phyloP scores from a whole-genome alignment of 2,329 filamentous ascomycete genomes.

The Talaromyces islandicus region DNA sequence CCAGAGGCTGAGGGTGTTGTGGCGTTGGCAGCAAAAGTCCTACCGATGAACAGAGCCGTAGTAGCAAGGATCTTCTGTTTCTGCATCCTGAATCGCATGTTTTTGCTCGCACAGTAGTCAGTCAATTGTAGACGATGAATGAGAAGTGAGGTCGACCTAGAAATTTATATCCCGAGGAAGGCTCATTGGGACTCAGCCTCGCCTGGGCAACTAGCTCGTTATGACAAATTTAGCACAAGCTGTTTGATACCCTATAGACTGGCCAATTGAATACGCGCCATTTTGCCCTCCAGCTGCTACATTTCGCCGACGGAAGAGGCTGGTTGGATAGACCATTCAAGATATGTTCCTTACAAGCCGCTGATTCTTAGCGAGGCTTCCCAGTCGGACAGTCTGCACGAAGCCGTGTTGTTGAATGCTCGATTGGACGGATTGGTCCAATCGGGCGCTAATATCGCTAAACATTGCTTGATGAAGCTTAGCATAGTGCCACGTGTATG shows the following conservation, averaged over 20 bases:
- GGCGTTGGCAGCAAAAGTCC: conserved; percentile 1
- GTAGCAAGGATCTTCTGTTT: background rate
- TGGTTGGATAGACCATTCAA: background rate
- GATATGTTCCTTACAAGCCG: background rate
- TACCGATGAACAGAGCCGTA: background rate
- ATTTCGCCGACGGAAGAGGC: background rate
- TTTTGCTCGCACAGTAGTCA: background rate
- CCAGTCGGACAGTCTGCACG: too few species aligned
- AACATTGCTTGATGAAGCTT: background rate
- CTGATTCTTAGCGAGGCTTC: background rate
- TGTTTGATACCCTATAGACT: background rate
- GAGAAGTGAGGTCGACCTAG: background rate
- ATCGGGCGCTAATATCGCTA: background rate
- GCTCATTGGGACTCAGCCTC: background rate
- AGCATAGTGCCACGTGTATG: background rate
- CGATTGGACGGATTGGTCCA: background rate
- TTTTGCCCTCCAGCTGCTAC: background rate
- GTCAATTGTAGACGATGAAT: background rate
- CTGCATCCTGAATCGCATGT: background rate
- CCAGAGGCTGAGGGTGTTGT: conserved; percentile 1
- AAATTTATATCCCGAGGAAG: background rate
- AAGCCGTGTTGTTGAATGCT: background rate
- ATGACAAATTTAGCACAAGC: background rate
- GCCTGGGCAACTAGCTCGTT: background rate
- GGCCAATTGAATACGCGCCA: background rate